Conservation (phyloP, 2,329 filamentous ascomycete species). For the Ophiostoma populinum region DNA sequence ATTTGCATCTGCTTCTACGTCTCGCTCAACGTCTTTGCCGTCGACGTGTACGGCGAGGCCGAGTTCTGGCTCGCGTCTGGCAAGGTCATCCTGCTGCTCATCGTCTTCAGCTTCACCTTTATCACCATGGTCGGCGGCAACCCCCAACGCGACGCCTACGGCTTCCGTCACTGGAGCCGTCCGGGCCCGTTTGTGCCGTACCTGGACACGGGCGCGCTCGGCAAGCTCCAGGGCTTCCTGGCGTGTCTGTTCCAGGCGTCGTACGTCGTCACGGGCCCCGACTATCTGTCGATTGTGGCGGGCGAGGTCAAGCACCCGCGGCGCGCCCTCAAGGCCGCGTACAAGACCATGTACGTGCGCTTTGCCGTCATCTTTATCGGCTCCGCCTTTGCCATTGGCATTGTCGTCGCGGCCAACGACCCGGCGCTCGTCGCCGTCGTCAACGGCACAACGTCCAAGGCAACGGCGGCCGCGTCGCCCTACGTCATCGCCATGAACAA, state of each 20-base stretch:
- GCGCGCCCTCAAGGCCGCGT: conserved; percentile 47
- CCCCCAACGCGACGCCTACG: conserved; percentile 27
- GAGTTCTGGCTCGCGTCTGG: conserved; percentile 29
- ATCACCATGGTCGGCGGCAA: conserved; percentile 40
- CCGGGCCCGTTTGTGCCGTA: conserved; percentile 23
- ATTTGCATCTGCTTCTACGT: conserved; percentile 24
- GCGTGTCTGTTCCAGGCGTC: conserved; percentile 20
- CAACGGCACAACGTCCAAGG: conserved; percentile 11
- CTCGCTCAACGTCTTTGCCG: conserved; percentile 15
- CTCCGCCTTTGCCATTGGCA: conserved; percentile 47
- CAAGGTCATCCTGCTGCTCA: conserved; percentile 33
- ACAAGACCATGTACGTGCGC: conserved; percentile 51
- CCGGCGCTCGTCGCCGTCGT: conserved; percentile 24
- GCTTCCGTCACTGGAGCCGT: conserved; percentile 26
- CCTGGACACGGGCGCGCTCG: conserved; percentile 24
- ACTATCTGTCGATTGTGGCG: conserved; percentile 51
- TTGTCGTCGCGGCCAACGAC: conserved; percentile 46
- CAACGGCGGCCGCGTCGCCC: conserved; percentile 32
- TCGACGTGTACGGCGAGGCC: conserved; percentile 23
- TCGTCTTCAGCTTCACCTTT: conserved; percentile 37
- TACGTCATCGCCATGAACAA: conserved; percentile 56
- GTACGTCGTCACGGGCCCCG: conserved; percentile 30
- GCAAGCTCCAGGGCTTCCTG: conserved; percentile 12
- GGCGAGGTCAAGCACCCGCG: conserved; percentile 52
- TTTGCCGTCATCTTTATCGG: conserved; percentile 53